Conservation (phyloP, 169 alveolate genomes). For the Eimeria acervulina region DNA sequence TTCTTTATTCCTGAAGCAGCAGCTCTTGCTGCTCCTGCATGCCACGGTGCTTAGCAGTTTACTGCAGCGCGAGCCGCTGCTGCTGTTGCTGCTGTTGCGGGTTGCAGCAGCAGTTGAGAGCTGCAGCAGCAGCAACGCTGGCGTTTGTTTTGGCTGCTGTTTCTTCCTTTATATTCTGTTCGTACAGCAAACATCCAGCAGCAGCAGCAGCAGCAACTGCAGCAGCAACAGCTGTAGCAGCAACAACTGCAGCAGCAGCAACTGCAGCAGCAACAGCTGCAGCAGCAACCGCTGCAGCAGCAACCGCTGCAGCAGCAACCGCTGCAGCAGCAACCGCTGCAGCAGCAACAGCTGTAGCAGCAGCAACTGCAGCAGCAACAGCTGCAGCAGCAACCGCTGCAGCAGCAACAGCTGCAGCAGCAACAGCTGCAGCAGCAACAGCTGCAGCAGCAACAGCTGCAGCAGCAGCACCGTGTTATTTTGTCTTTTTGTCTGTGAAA, state of each 20-base stretch:
- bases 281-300: neutral
- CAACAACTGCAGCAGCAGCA: conserved; percentile 4
- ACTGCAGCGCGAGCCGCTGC: neutral
- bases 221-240: conserved; percentile 22
- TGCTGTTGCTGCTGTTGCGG: no score
- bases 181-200: neutral
- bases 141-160: neutral
- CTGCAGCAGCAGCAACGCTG: neutral
- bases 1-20: conserved; percentile 49
- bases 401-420: neutral
- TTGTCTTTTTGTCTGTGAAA: no score
- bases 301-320: neutral
- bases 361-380: neutral
- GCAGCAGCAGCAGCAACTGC: conserved; percentile 33
- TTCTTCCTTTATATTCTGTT: neutral
- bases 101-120: no score
- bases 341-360: neutral
- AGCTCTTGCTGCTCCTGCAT: conserved; percentile 25
- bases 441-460: conserved; percentile 42
- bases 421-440: neutral
- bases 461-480: no score
- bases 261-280: neutral
- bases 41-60: neutral
- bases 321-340: neutral
- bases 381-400: neutral